Percentiles rank a stretch among this genome's conserved stretches.
Evolutionary conservation across 371 early-diverging fungal genomes (phyloP).

Genomic region (Apophysomyces variabilis): DNA sequence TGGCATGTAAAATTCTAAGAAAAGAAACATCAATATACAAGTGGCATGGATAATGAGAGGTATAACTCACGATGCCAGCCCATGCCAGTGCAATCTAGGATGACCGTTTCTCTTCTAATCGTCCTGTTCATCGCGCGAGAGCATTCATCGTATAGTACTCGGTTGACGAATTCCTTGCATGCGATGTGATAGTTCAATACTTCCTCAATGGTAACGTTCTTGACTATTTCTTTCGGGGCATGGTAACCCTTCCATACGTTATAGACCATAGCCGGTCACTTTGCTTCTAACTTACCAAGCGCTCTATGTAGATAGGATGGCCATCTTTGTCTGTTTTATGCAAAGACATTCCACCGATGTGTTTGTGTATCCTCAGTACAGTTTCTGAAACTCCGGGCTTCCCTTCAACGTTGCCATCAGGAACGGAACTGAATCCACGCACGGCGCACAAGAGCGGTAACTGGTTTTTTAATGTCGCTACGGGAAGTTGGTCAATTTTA

Average conservation of each 20-base stretch:
- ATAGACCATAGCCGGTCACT: neutral
- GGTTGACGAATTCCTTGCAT: slow-evolving; percentile 77
- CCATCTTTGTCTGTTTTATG: slow-evolving; percentile 86
- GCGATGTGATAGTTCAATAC: slow-evolving; percentile 75
- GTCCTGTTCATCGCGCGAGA: slow-evolving; percentile 64
- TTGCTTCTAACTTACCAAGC: slow-evolving; percentile 53
- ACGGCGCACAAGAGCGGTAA: slow-evolving; percentile 75
- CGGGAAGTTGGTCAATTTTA: slow-evolving; percentile 69
- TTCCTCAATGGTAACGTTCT: slow-evolving; percentile 65
- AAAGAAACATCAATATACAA: neutral
- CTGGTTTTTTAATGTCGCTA: slow-evolving; percentile 65
- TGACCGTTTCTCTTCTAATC: slow-evolving; percentile 80
- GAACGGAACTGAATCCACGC: slow-evolving; percentile 69
- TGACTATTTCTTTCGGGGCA: slow-evolving; percentile 74
- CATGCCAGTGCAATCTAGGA: slow-evolving; percentile 86
- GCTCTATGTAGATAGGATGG: slow-evolving; percentile 82
- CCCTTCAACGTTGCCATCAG: slow-evolving; percentile 71
- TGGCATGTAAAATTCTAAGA: slow-evolving; percentile 73
- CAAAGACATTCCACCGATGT: slow-evolving; percentile 81
- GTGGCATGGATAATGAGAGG: slow-evolving; percentile 2
- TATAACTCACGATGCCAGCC: slow-evolving; percentile 66
- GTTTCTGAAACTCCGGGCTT: slow-evolving; percentile 69
- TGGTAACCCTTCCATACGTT: slow-evolving; percentile 60
- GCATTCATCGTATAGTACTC: slow-evolving; percentile 75
- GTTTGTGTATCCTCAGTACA: slow-evolving; percentile 66